Evolutionary conservation across 805 yeast species (phyloP), one percentile per base, ranked within the genome.

Genomic region (Grigorovia humatica): DNA sequence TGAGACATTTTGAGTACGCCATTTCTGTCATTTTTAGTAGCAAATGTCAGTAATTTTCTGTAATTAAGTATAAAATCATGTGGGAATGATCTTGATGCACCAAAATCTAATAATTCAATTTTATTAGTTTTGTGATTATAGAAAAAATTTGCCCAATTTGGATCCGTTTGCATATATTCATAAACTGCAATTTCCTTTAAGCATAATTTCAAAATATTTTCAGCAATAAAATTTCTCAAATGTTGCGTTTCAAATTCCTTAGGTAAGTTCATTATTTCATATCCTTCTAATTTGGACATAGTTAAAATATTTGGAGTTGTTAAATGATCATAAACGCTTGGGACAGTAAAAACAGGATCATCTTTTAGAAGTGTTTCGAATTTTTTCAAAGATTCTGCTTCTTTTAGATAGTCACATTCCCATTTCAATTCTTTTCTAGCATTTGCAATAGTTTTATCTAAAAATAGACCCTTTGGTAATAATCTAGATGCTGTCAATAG

Each of bases 91-190:
- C 98, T 77, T 6, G 96, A 84, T 1, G 99, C 98, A 47, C 99
- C 99, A 69, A 93, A 93, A 70, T 93, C 99, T 50, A 93, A 72
- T 51, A 93, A 73, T 67, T 91, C 97, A 52, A 93, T 80, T 66
- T 84, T 81, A 27, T 78, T 69, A 1, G 89, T 81, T n/a, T 71
- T 59, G 38, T 74, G 74, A 63, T 93, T 89, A 71, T 86, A 89
- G 54, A 93, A 70, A 70, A 93, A 93, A 67, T 93, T 93, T 46
- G 99, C 97, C 99, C 99, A 93, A 68, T 93, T 93, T 49, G 99
- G 99, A 70, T 93, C 99, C 1, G 98, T 91, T 70, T 93, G 99
- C 99, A 93, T 93, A 70, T 84, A 91, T 61, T 78, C 79, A 72
- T 85, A 90, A 59, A 79, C 72, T 13, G 89, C 87, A 66, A 93